Evolutionary conservation across 805 yeast genomes (phyloP), one percentile per base, ranked within the genome.

Genomic region (Metschnikowia chrysomelidarum): DNA sequence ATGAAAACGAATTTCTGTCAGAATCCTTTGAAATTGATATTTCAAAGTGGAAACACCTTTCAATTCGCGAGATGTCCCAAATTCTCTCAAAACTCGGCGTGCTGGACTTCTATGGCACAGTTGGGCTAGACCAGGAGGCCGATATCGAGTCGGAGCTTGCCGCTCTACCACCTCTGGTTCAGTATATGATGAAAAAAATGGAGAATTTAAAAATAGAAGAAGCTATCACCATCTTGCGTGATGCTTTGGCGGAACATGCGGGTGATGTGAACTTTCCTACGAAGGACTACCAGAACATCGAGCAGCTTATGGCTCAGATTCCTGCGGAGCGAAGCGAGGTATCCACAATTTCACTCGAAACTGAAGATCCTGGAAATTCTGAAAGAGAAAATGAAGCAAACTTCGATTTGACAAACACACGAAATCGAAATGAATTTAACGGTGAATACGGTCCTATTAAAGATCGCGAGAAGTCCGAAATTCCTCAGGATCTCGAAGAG

Each of bases 181-280:
- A 36, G 15, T 44, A 23, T 22, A 62, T 67, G 61, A 40, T 67
- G 5, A 47, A 49, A 14, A 58, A 60, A 37, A 55, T 63, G 19
- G 59, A 54, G 29, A 30, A 32, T 7, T 19, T 60, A 15, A 21
- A 44, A 3, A 33, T 51, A 5, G 46, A 40, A 4, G 53, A 52
- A 3, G 63, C 71, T 1, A 42, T 64, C 3, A 43, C 44, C 4
- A 59, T 67, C 5, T 50, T 67, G 4, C 47, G 71, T 27, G 59
- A 57, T 8, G 56, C 66, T 2, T 50, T 67, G 22, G 54, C 37
- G 3, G 59, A 55, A 2, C 65, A 60, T 33, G 36, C 44, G 0
- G 58, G 45, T 10, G 71, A 67, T 38, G 56, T 57, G 22, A 67
- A 66, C 39, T 53, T 62, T 37, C 62, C 64, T 3, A 30, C 51